Percentiles rank a stretch among this genome's conserved stretches.
These are phyloP conservation scores for Cladosporium sphaerospermum DNA, from an alignment of 2,329 filamentous ascomycete species.

Conservation along the genomic window DNA sequence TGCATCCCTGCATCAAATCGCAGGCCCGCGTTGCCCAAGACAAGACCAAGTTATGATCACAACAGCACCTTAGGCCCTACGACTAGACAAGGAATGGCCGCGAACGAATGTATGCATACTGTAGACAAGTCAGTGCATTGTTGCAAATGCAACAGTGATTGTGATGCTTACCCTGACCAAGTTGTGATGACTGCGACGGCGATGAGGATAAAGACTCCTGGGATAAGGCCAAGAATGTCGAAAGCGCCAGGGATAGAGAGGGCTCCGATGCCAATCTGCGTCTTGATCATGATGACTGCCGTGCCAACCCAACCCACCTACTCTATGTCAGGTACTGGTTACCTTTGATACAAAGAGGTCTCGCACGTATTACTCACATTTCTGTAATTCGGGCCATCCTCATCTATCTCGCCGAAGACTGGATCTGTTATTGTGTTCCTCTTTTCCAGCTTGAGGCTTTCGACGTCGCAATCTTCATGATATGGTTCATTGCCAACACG, in stretches of 20 bases:
- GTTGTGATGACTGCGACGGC: conserved; percentile 38
- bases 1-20: no score
- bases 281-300: conserved; percentile 49
- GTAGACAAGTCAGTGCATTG: conserved; percentile 35
- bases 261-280: conserved; percentile 46
- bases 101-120: conserved; percentile 43
- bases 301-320: conserved; percentile 19
- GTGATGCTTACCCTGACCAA: conserved; percentile 26
- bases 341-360: conserved; percentile 38
- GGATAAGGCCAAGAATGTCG: conserved; percentile 41
- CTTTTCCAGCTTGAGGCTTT: not conserved
- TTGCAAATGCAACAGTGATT: not conserved
- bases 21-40: no score
- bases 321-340: conserved; percentile 29
- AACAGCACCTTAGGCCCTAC: conserved; percentile 16
- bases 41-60: no score
- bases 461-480: not conserved
- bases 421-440: conserved; percentile 19
- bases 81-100: conserved; percentile 44
- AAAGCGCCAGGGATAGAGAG: conserved; percentile 44
- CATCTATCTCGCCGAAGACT: conserved; percentile 32
- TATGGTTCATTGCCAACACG: no score
- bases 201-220: conserved; percentile 39
- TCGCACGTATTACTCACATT: conserved; percentile 29
- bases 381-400: conserved; percentile 31